Conservation (phyloP, 805 yeast species). For the Kuraishia molischiana region DNA sequence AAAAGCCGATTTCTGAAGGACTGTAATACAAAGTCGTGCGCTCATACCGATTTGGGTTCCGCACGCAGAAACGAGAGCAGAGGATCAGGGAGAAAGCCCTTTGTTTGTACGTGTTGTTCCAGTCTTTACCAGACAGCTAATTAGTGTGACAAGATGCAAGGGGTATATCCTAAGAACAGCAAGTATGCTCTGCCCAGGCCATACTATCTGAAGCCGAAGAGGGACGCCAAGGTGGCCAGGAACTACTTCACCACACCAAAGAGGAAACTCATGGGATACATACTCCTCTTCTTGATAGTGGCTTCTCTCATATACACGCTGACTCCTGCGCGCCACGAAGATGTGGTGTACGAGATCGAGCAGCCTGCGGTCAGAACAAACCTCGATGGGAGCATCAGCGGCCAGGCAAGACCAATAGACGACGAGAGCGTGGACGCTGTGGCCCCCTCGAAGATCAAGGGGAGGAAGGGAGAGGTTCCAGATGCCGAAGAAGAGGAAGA, state of each 20-base stretch:
- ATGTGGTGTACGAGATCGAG: slow-evolving; percentile 11
- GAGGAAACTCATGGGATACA: slow-evolving; percentile 32
- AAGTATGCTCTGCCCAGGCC: slow-evolving; percentile 32
- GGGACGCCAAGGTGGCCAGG: slow-evolving; percentile 12
- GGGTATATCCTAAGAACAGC: slow-evolving; percentile 14
- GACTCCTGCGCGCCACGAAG: slow-evolving; percentile 15
- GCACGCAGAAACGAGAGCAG: no score
- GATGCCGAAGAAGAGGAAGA: slow-evolving; percentile 1
- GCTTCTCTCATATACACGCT: slow-evolving; percentile 20
- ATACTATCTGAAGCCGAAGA: slow-evolving; percentile 21
- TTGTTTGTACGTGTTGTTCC: no score
- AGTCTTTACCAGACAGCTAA: no score
- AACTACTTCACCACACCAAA: slow-evolving; percentile 34
- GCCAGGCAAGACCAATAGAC: slow-evolving; percentile 11
- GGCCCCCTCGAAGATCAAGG: neutral
- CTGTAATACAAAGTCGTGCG: no score
- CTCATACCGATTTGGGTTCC: no score
- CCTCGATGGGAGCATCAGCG: neutral
- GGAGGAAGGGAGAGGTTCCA: slow-evolving; percentile 1
- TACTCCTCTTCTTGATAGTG: slow-evolving; percentile 20
- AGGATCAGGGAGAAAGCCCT: no score
- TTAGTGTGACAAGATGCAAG: slow-evolving; percentile 18
- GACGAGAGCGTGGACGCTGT: slow-evolving; percentile 6
- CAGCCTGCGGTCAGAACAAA: neutral
- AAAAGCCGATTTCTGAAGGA: no score